Percentiles rank a stretch among this genome's conserved stretches.
Evolutionary conservation across 495 filamentous ascomycete genomes (phyloP).

Genomic region (Penicillium argentinense): DNA sequence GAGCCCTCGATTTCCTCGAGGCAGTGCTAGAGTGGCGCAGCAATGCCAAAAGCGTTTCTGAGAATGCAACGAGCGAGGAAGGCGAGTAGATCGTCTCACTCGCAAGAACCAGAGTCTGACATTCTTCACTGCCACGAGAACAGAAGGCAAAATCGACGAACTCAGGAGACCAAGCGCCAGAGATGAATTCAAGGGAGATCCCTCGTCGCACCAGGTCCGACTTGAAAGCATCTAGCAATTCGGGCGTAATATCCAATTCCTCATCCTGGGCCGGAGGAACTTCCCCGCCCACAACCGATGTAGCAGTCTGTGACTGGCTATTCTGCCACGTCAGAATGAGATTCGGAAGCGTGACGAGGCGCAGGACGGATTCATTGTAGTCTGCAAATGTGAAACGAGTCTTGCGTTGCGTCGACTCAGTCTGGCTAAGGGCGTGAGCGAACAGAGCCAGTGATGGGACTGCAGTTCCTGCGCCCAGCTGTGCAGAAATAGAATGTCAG

Average conservation of each 20-base stretch:
- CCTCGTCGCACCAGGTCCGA: conserved; percentile 51
- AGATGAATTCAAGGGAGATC: conserved; percentile 71
- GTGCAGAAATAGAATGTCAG: neutral
- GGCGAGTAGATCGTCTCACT: conserved; percentile 97
- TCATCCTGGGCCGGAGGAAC: conserved; percentile 31
- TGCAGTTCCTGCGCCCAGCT: conserved; percentile 92
- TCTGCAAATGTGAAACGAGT: conserved; percentile 76
- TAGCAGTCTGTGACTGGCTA: conserved; percentile 18
- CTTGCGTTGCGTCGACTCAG: conserved; percentile 21
- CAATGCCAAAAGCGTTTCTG: conserved; percentile 65
- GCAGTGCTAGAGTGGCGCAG: conserved; percentile 53
- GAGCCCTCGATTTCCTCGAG: conserved; percentile 51
- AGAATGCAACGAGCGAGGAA: conserved; percentile 68
- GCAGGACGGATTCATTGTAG: conserved; percentile 84
- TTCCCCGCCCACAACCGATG: conserved; percentile 14
- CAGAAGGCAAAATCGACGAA: conserved; percentile 60
- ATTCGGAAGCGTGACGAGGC: conserved; percentile 87
- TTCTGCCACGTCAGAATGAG: conserved; percentile 75
- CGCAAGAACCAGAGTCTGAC: conserved; percentile 63
- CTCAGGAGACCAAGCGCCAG: conserved; percentile 76
- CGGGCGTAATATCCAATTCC: conserved; percentile 71
- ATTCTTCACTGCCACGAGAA: conserved; percentile 1
- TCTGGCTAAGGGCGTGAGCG: conserved; percentile 58
- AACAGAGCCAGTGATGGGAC: conserved; percentile 79
- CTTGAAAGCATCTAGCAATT: conserved; percentile 62